A percentile compares a stretch with the other conserved stretches of the same genome.
These are phyloP conservation scores for Neofusicoccum cordaticola DNA, from an alignment of 2,329 filamentous ascomycete species.

Conservation along the genomic window DNA sequence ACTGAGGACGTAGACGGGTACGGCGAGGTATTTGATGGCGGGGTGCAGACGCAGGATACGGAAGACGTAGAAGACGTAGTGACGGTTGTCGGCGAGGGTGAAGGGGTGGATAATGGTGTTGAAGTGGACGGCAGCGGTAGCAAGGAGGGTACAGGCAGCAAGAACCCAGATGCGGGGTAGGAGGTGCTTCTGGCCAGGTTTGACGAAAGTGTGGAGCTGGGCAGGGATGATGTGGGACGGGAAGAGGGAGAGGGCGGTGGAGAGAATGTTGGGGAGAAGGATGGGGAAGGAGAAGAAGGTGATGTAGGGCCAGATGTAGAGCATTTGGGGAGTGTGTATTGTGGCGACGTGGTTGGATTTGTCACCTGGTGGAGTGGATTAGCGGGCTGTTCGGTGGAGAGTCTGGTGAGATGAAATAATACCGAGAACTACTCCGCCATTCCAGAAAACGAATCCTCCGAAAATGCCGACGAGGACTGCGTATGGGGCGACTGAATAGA, in stretches of 20 bases:
- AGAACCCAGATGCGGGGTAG: constrained; percentile 34
- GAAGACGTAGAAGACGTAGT: constrained; percentile 98
- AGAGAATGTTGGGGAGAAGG: constrained; percentile 18
- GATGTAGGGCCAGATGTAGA: constrained; percentile 91
- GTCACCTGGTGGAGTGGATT: constrained; percentile 59
- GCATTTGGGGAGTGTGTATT: constrained; percentile 84
- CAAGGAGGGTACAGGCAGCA: constrained; percentile 26
- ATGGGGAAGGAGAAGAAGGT: constrained; percentile 86
- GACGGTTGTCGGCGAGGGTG: constrained; percentile 90
- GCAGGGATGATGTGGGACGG: neutral
- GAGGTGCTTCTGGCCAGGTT: constrained; percentile 1
- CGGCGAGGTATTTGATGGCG: constrained; percentile 63
- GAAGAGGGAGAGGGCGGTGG: neutral
- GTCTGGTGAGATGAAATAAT: constrained; percentile 25
- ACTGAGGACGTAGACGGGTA: constrained; percentile 67
- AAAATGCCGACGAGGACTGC: constrained; percentile 67
- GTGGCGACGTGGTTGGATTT: constrained; percentile 92
- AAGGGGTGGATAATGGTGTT: constrained; percentile 97
- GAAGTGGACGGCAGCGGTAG: constrained; percentile 60
- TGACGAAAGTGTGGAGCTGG: neutral
- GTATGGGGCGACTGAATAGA: constrained; percentile 49
- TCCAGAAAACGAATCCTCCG: constrained; percentile 74
- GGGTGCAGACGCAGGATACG: constrained; percentile 69
- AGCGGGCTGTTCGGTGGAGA: constrained; percentile 1
- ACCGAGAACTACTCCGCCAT: constrained; percentile 89